phyloP scores from a whole-genome alignment of 306 rosid genomes.

The Gastrolobium villosum region DNA sequence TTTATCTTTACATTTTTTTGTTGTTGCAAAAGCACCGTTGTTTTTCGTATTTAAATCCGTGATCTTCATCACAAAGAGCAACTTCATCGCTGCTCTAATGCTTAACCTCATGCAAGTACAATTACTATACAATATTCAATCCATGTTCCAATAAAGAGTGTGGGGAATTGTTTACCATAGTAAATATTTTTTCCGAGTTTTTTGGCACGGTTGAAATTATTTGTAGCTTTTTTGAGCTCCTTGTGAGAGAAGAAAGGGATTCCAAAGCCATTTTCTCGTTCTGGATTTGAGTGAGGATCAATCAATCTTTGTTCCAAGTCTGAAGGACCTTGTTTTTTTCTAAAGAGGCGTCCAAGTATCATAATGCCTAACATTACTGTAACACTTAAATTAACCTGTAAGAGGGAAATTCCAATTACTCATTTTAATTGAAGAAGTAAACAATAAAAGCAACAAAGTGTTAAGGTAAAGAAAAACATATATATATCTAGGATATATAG shows the following conservation, averaged over 20 bases:
- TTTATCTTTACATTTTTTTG: no score
- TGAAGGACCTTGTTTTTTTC: conserved; percentile 34
- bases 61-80: no score
- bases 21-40: no score
- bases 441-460: no score
- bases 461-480: no score
- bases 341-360: conserved; percentile 17
- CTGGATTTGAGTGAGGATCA: conserved; percentile 16
- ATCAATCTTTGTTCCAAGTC: background rate
- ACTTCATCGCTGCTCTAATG: no score
- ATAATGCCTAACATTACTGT: conserved; percentile 8
- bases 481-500: no score
- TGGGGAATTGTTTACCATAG: conserved; percentile 45
- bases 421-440: background rate
- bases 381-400: conserved; percentile 46
- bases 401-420: background rate
- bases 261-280: conserved; percentile 43
- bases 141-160: no score
- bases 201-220: conserved; percentile 59
- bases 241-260: conserved; percentile 53
- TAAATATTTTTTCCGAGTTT: conserved; percentile 67
- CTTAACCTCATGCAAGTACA: no score
- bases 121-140: no score
- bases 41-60: no score
- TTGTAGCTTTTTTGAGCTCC: conserved; percentile 70